A percentile compares a stretch with the other conserved stretches of the same genome.
Evolutionary conservation across 2,329 filamentous ascomycete species (phyloP).

Genomic region (Diaporthe citri): DNA sequence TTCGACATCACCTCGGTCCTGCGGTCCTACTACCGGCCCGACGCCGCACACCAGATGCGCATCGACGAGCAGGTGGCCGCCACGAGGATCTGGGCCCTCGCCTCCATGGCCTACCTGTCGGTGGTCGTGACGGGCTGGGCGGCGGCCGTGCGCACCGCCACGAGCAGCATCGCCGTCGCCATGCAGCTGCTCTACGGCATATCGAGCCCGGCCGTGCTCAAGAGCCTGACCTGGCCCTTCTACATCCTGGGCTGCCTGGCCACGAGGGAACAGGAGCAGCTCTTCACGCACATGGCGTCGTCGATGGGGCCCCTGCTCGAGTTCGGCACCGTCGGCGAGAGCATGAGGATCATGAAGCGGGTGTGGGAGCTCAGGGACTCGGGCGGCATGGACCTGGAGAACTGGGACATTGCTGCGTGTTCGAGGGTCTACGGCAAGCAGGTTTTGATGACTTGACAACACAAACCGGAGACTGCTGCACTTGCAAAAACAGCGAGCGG

Average conservation of each 20-base stretch:
- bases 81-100: slow-evolving; percentile 47
- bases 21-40: slow-evolving; percentile 30
- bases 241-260: slow-evolving; percentile 47
- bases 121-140: slow-evolving; percentile 45
- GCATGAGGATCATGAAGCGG: slow-evolving; percentile 42
- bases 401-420: slow-evolving; percentile 46
- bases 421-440: slow-evolving; percentile 44
- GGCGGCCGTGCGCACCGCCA: slow-evolving; percentile 43
- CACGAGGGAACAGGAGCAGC: slow-evolving; percentile 42
- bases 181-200: slow-evolving; percentile 42
- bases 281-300: slow-evolving; percentile 43
- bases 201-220: slow-evolving; percentile 43
- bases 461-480: neutral
- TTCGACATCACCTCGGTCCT: slow-evolving; percentile 40
- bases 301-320: slow-evolving; percentile 45
- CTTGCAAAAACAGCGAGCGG: neutral
- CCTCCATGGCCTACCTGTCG: slow-evolving; percentile 45
- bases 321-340: slow-evolving; percentile 46
- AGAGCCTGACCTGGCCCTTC: slow-evolving; percentile 48
- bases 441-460: slow-evolving; percentile 28
- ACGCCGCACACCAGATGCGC: slow-evolving; percentile 37
- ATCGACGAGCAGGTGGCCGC: slow-evolving; percentile 41
- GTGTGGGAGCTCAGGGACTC: slow-evolving; percentile 44
- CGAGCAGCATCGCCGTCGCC: slow-evolving; percentile 41
- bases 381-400: slow-evolving; percentile 40